Percentiles rank a stretch among this genome's conserved stretches.
phyloP scores from a whole-genome alignment of 768 basidiomycete species.

The Boletellus ananas region DNA sequence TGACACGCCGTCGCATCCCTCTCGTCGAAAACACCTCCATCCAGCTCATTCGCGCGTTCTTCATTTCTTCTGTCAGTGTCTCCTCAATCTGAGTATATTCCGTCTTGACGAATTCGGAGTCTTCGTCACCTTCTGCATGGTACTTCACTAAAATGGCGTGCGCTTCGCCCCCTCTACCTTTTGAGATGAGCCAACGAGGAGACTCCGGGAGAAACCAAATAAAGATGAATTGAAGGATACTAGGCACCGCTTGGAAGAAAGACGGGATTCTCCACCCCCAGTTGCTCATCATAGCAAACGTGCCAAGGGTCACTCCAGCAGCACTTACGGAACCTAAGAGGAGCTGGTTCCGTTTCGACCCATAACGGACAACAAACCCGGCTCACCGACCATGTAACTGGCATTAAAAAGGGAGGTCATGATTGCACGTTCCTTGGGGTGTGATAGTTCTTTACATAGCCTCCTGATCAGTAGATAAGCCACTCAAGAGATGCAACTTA shows the following conservation, averaged over 20 bases:
- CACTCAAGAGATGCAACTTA: background rate
- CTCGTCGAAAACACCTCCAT: slow-evolving; percentile 2
- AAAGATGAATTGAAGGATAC: slow-evolving; percentile 50
- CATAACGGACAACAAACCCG: slow-evolving; percentile 5
- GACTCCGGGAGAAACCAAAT: slow-evolving; percentile 61
- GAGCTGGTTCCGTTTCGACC: background rate
- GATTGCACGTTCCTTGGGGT: slow-evolving; percentile 21
- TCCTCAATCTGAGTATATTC: slow-evolving; percentile 55
- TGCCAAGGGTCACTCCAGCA: slow-evolving; percentile 55
- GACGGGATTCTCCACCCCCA: slow-evolving; percentile 70
- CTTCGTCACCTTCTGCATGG: slow-evolving; percentile 54
- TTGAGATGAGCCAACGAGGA: slow-evolving; percentile 60
- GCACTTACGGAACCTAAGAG: slow-evolving; percentile 31
- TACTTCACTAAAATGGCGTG: slow-evolving; percentile 48
- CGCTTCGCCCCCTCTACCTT: slow-evolving; percentile 50
- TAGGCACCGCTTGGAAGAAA: slow-evolving; percentile 56
- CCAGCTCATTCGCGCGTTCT: background rate
- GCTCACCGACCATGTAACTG: background rate
- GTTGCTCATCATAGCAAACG: slow-evolving; percentile 52
- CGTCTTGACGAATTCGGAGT: slow-evolving; percentile 52
- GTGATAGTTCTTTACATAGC: slow-evolving; percentile 14
- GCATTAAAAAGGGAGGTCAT: slow-evolving; percentile 10
- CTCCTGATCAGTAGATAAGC: background rate
- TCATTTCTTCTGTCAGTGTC: slow-evolving; percentile 38
- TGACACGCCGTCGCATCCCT: slow-evolving; percentile 16